Conservation (phyloP, 75 land plant genomes). For the Isoetes taiwanensis region DNA sequence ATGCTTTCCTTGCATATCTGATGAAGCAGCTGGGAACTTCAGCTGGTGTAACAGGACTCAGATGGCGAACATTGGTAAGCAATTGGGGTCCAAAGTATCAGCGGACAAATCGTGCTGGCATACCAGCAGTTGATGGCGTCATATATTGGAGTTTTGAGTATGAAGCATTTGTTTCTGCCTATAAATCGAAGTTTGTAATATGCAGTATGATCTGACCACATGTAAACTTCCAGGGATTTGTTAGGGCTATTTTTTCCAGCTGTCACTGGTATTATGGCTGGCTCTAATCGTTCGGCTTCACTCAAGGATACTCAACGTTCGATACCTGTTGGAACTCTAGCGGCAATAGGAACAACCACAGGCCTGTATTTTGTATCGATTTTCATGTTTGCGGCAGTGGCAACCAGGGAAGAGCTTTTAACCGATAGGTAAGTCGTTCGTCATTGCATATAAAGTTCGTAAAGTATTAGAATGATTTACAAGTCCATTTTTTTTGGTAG, state of each 20-base stretch:
- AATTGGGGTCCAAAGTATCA: slow-evolving; percentile 86
- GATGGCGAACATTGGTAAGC: slow-evolving; percentile 37
- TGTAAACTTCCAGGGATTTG: slow-evolving; percentile 46
- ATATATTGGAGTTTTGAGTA: slow-evolving; percentile 85
- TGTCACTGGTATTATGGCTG: slow-evolving; percentile 99
- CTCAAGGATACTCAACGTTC: slow-evolving; percentile 92
- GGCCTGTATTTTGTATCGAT: slow-evolving; percentile 61
- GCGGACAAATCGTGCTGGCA: slow-evolving; percentile 71
- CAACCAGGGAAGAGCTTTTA: slow-evolving; percentile 75
- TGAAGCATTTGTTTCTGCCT: slow-evolving; percentile 6
- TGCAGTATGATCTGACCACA: neutral
- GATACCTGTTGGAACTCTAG: slow-evolving; percentile 83
- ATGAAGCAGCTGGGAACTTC: neutral
- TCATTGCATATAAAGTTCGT: neutral
- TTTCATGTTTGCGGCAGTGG: slow-evolving; percentile 78
- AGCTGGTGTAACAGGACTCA: slow-evolving; percentile 84
- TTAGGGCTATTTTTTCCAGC: slow-evolving; percentile 98
- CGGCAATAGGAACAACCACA: slow-evolving; percentile 80
- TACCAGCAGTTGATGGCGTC: slow-evolving; percentile 71
- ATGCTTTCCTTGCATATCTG: neutral
- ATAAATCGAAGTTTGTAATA: neutral
- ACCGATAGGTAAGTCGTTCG: slow-evolving; percentile 54
- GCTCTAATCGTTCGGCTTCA: slow-evolving; percentile 95
- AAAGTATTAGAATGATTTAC: neutral
- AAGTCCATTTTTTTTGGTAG: neutral